A percentile compares a stretch with the other conserved stretches of the same genome.
Conservation (phyloP, 139 green algal species). For the Haematococcus lacustris region DNA sequence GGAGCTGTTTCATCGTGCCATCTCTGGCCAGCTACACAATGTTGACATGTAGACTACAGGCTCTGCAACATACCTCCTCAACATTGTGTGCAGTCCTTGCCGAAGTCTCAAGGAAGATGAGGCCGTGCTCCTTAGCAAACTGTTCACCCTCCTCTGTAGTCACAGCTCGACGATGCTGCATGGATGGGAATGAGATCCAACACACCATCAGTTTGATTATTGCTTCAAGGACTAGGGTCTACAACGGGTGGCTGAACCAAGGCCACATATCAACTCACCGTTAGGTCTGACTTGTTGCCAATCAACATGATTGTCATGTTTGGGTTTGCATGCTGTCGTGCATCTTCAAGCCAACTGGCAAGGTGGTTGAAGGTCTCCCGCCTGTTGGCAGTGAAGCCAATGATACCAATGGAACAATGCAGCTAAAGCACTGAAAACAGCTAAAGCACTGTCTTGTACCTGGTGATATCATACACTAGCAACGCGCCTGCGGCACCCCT, state of each 20-base stretch:
- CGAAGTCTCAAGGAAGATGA: constrained; percentile 98
- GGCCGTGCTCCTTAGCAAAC: constrained; percentile 97
- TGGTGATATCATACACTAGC: constrained; percentile 99
- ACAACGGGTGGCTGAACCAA: no score
- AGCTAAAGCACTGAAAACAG: background rate
- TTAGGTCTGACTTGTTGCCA: constrained; percentile 96
- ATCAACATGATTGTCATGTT: constrained; percentile 99
- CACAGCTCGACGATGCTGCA: constrained; percentile 82
- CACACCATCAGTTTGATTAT: constrained; percentile 1
- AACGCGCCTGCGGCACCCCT: constrained; percentile 95
- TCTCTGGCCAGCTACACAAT: no score
- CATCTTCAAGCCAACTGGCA: constrained; percentile 96
- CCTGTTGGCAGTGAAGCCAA: constrained; percentile 32
- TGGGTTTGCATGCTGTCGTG: constrained; percentile 95
- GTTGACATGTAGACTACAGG: no score
- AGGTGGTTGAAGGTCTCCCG: constrained; percentile 98
- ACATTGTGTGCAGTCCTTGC: constrained; percentile 98
- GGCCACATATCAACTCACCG: no score
- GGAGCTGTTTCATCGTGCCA: background rate
- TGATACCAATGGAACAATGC: background rate
- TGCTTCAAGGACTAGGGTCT: no score
- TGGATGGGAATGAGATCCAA: background rate
- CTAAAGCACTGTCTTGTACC: no score
- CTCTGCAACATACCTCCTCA: constrained; percentile 84
- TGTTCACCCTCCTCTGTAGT: constrained; percentile 94